Evolutionary conservation across 179 eudicot species (phyloP), one percentile per base, ranked within the genome.

Genomic region (Heliamphora pulchella): DNA sequence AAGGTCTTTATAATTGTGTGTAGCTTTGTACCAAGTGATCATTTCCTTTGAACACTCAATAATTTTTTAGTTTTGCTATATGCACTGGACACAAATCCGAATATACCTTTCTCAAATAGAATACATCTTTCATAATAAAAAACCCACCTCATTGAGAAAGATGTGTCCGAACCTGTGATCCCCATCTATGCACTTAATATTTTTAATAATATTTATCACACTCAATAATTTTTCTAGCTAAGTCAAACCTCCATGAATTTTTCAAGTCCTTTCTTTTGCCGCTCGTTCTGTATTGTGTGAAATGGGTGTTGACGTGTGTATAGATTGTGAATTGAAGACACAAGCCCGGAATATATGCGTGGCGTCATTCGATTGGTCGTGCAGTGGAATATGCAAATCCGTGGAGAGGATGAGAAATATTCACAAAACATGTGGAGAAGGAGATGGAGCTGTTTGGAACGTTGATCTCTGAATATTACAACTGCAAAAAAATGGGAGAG

Each of bases 331-430:
- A 71, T 81, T 87, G 86, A 90, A 90, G 83, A 63, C 81, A 39
- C 85, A 86, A 62, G 84, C 90, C 20, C 92, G 96, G 72, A 87
- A 87, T 48, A 71, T 84, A 6, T 91, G 96, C 55, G 90, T 83
- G 74, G 96, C 96, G 8, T 87, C 96, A 57, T 91, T 90, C 57
- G 96, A 91, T 80, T 90, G 96, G 96, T 72, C 78, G 3, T 75
- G 78, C 67, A 75, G 78, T 75, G 78, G 78, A 75, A 75, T 75
- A 75, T 75, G 78, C 67, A 59, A 75, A 15, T 75, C 78, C 8
- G 78, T 75, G 78, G 78, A 75, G 67, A 75, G 67, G 53, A 57
- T 75, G 78, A 75, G 59, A 59, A 58, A 2, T 2, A 17, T 75
- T 59, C 78, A 75, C 41, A 43, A 58, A 15, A n/a, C 54, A 5